Evolutionary conservation across 192 early-diverging fungal genomes (phyloP), one percentile per base, ranked within the genome.

Genomic region (Paraglomus brasilianum): DNA sequence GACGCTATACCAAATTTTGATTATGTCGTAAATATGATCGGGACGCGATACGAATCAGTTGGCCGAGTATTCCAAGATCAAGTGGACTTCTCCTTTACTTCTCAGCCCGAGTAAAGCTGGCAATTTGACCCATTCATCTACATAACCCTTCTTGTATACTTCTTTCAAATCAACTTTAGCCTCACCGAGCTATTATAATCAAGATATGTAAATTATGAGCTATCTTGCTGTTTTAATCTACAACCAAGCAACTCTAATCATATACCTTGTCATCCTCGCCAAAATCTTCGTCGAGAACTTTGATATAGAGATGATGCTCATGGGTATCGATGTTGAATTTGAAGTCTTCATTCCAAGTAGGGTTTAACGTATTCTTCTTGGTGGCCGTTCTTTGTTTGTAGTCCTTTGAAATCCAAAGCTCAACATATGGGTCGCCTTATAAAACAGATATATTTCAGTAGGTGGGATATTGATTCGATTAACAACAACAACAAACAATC

Each of bases 321-420:
- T 55, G 41, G 41, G 51, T 43, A 6, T 40, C 47, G 42, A 69
- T 47, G 39, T 48, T 69, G 15, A 77, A 77, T 21, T 51, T 74
- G 42, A 74, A 77, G 9, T 66, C 59, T 73, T 77, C 66, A 55
- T 77, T 70, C 60, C 69, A 77, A 44, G 17, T 40, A n/a, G 76
- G 76, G 13, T 69, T 51, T 9, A 64, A 44, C 17, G 47, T 71
- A 52, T 58, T 59, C 1, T 38, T 39, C 15, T 66, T 43, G 5
- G 42, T 49, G n/a, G 15, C 46, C 5, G 76, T 77, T 19, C 47
- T 43, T 56, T 77, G 72, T 63, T 74, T 71, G 60, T 74, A 71
- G 14, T 69, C 41, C 42, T 74, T 64, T 17, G 74, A 61, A 13
- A 77, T 19, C 58, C 68, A 71, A 43, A 77, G 55, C 53, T 74